Base-by-base conservation (phyloP, 2,329 filamentous ascomycete species). In the Alternaria arborescens region DNA sequence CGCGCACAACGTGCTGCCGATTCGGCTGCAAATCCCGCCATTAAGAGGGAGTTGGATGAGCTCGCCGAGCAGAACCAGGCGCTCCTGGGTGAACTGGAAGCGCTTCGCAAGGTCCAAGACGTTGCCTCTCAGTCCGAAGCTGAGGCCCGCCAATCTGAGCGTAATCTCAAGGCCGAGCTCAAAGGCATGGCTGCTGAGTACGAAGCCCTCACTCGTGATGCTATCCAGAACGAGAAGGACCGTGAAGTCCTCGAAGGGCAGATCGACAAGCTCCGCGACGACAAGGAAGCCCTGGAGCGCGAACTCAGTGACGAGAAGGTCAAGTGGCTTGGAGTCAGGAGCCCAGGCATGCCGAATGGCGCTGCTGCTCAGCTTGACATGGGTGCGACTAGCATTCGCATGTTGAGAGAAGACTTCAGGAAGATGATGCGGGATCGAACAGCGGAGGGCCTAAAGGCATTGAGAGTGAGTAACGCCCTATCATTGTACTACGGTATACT, bases 381-480 rank as follows among this genome's bases (percentile, higher is more conserved):
- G 60, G 87, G 89, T 65, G 86, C 82, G 10, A 91, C 88, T 11
- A 91, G 88, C 68, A 89, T 88, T 24, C 86, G 86, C 78, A 88
- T 91, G 41, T 73, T 92, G 71, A 88, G 88, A 77, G 89, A 88
- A 64, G 90, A 92, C 75, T 92, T 92, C 75, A 91, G 91, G 82
- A 91, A 90, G 81, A 92, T 92, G 89, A 91, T 92, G 89, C 84
- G 88, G 65, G 89, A 92, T 71, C 88, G 88, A 48, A 86, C 89
- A 62, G 82, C 84, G 1, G 90, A 92, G 76, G 88, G 86, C 62
- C 80, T 88, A 70, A 89, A 85, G 78, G 81, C 84, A 61, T 73
- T 92, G 58, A 87, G 86, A 81, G 89, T 91, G 26, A 16, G 40
- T 22, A 18, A 44, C 0, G 1, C 5, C 0, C 2, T 14, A 18